Base-by-base conservation (phyloP, 2,329 filamentous ascomycete species). In the Colletotrichum lentis region DNA sequence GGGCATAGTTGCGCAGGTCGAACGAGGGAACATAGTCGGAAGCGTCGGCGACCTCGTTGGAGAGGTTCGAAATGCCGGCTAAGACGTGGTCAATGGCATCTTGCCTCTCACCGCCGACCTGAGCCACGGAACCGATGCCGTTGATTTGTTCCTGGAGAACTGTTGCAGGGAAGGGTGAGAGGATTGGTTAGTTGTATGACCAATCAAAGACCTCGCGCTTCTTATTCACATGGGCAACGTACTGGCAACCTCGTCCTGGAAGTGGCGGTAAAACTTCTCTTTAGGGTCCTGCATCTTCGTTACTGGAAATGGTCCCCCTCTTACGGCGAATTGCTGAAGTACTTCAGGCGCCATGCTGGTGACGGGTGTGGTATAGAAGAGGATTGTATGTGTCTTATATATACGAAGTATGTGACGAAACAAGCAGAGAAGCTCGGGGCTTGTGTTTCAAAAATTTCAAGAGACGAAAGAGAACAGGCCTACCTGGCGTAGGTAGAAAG, bases 1-100 rank as follows among this genome's bases (percentile, higher is more conserved):
- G 89, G 50, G 90, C 87, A 76, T 97, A 98, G 27, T 91, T 90
- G 73, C 92, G 88, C 77, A 96, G 93, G 74, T 98, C 96, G 76
- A 97, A 96, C 8, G 93, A 89, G 3, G 96, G 94, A 18, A 97
- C 88, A 72, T 90, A 93, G 64, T 90, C 89, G 1, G 91, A 88
- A 0, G 92, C 91, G 79, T 97, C 94, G 72, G 92, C 90, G 46
- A 97, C 92, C 73, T 96, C 90, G 71, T 91, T 91, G 1, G 93
- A 94, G 18, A 98, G 85, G 65, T 88, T 87, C 37, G 92, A 90
- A 73, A 98, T 96, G 70, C 88, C 88, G 18, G 91, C 89, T 16
- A 97, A 85, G 72, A 94, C 91, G 74, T 92, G 87, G 72, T 97
- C 94, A 54, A 91, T 88, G 59, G 92, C 92, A 76, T 95, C 90